Conservation (phyloP, 1,284 basidiomycete genomes). For the Cryptococcus depauperatus region DNA sequence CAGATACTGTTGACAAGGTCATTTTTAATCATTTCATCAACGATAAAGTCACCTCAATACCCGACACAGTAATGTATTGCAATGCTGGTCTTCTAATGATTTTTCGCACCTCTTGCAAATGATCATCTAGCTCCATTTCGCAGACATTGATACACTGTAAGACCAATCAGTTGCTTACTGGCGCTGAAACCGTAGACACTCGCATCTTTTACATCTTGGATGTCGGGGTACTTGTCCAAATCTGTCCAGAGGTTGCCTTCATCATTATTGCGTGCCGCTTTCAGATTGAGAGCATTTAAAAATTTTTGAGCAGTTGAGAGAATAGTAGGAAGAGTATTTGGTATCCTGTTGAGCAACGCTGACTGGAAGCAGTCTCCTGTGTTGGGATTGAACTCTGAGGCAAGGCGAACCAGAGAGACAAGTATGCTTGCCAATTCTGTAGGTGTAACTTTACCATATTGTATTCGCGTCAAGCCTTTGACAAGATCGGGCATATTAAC, state of each 20-base stretch:
- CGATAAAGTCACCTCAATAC: slow-evolving; percentile 56
- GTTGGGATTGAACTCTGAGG: slow-evolving; percentile 55
- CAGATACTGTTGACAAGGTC: slow-evolving; percentile 52
- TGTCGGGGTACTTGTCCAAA: slow-evolving; percentile 58
- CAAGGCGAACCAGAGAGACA: slow-evolving; percentile 65
- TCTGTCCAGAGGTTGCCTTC: slow-evolving; percentile 70
- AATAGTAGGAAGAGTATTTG: slow-evolving; percentile 61
- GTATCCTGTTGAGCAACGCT: slow-evolving; percentile 60
- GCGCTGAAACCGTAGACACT: slow-evolving; percentile 7
- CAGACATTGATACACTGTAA: slow-evolving; percentile 40
- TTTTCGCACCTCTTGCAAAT: slow-evolving; percentile 67
- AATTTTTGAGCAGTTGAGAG: slow-evolving; percentile 53
- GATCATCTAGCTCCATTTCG: slow-evolving; percentile 65
- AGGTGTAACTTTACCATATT: slow-evolving; percentile 82
- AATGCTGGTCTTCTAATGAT: slow-evolving; percentile 64
- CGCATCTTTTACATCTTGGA: slow-evolving; percentile 52
- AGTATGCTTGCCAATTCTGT: slow-evolving; percentile 73
- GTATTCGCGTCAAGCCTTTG: slow-evolving; percentile 76
- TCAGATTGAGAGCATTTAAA: slow-evolving; percentile 56
- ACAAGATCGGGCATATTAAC: slow-evolving; percentile 78
- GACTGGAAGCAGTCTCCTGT: slow-evolving; percentile 57
- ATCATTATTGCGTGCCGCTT: slow-evolving; percentile 59
- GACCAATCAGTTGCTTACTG: not conserved
- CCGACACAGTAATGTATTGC: slow-evolving; percentile 61
- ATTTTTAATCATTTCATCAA: slow-evolving; percentile 1